Evolutionary conservation across 2,329 filamentous ascomycete species (phyloP), one percentile per base, ranked within the genome.

Genomic region (Xylaria sp.): DNA sequence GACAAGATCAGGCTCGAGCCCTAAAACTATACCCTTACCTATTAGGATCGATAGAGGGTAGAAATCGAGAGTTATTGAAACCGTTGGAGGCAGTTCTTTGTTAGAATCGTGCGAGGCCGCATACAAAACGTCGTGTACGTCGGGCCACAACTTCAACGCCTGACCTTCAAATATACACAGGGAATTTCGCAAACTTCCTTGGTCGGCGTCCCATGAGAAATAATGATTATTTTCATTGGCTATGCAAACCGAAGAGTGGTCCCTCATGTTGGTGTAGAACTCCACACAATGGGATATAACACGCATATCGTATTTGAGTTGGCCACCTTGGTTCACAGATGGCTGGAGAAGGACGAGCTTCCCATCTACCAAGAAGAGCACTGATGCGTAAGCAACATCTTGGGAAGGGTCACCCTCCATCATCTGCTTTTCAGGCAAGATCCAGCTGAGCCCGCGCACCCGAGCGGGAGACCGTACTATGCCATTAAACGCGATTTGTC

Each of bases 291-390:
- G 92, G 11, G 93, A 93, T 72, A 99, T 90, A 61, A 98, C 90
- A 9, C 93, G 90, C 95, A 99, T 99, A 73, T 98, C 94, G 73
- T 99, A 99, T 79, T 97, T 98, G 53, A 97, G 83, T 68, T 93
- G 90, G 4, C 91, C 91, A 43, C 90, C 86, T 49, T 91, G 90
- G 53, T 91, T 93, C 4, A 92, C 81, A 0, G 92, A 93, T 1
- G 95, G 94, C 67, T 96, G 92, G 49, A 99, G 83, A 37, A 98
- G 80, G 10, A 98, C 95, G 19, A 99, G 85, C 75, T 99, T 99
- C 29, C 94, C 95, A 73, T 99, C 95, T 1, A 99, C 93, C n/a
- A 99, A 83, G 71, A 99, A 97, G 13, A 99, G 80, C 11, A 99
- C 93, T 0, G 93, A 96, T 7, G 95, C 95, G 56, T 94, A 90